A percentile compares a stretch with the other conserved stretches of the same genome.
phyloP scores from a whole-genome alignment of 83 land plant genomes.

The Isoetes engelmannii region DNA sequence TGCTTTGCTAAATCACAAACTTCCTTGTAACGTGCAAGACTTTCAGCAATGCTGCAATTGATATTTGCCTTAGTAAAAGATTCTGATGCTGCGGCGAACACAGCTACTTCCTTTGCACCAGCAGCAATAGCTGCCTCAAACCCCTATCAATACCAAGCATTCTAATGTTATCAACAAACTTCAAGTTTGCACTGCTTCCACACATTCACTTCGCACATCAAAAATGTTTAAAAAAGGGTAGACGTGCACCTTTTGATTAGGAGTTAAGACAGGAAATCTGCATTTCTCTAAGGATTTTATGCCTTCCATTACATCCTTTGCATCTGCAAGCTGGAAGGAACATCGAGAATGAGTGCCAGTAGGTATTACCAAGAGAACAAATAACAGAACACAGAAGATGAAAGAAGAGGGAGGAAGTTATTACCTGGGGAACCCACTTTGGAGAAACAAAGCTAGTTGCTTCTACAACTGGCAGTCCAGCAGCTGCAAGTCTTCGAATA shows the following conservation, averaged over 20 bases:
- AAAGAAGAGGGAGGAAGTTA: not conserved
- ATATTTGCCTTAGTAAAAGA: conserved; percentile 86
- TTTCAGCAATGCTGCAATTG: conserved; percentile 87
- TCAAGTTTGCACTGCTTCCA: not conserved
- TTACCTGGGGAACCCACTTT: conserved; percentile 99
- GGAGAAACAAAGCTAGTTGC: conserved; percentile 99
- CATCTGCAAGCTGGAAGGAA: conserved; percentile 71
- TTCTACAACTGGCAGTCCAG: conserved; percentile 83
- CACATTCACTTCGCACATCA: not conserved
- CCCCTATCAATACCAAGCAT: conserved; percentile 39
- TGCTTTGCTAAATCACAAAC: conserved; percentile 68
- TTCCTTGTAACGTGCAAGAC: conserved; percentile 67
- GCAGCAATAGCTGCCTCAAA: conserved; percentile 91
- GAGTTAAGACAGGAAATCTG: conserved; percentile 77
- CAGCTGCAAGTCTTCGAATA: conserved; percentile 52
- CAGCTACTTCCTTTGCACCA: conserved; percentile 90
- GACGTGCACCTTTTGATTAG: conserved; percentile 58
- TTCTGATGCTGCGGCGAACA: conserved; percentile 98
- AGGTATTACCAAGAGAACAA: not conserved
- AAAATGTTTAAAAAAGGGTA: not conserved
- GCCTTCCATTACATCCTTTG: conserved; percentile 75
- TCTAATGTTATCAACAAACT: not conserved
- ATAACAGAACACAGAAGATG: not conserved
- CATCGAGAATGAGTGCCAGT: not conserved
- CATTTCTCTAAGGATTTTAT: conserved; percentile 44